phyloP scores from a whole-genome alignment of 192 early-diverging fungal species.

The Dissophora ornata region DNA sequence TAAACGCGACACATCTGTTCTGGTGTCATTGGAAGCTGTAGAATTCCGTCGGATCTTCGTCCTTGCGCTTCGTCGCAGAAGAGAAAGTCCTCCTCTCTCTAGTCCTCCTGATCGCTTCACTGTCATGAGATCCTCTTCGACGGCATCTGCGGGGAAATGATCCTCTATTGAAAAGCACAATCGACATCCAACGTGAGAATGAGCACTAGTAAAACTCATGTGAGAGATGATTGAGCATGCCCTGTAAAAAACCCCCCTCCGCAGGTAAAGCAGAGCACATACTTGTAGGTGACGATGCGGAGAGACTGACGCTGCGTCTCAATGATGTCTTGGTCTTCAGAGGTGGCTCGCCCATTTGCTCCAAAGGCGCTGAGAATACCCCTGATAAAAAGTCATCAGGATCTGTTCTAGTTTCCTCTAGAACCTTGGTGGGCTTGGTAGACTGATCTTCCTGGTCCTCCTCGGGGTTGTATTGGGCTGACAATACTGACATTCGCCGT shows the following conservation, averaged over 20 bases:
- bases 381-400: slow-evolving; percentile 42
- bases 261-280: too few relatives aligned
- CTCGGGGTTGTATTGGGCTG: slow-evolving; percentile 54
- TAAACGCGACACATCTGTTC: slow-evolving; percentile 32
- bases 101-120: slow-evolving; percentile 50
- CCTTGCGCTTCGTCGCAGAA: slow-evolving; percentile 59
- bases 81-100: slow-evolving; percentile 54
- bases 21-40: slow-evolving; percentile 45
- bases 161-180: slow-evolving; percentile 36
- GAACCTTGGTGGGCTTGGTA: slow-evolving; percentile 21
- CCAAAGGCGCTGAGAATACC: slow-evolving; percentile 29
- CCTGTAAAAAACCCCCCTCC: too few relatives aligned
- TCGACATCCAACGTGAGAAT: neutral
- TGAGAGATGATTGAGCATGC: too few relatives aligned
- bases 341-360: slow-evolving; percentile 36
- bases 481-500: slow-evolving; percentile 54
- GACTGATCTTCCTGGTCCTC: slow-evolving; percentile 44
- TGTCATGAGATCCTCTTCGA: slow-evolving; percentile 54
- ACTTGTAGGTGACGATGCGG: slow-evolving; percentile 41
- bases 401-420: slow-evolving; percentile 5
- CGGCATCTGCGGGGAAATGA: slow-evolving; percentile 55
- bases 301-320: slow-evolving; percentile 46
- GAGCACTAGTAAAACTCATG: too few relatives aligned
- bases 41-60: slow-evolving; percentile 68
- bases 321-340: slow-evolving; percentile 40